These are phyloP conservation scores for Fraxinus paxiana DNA, from an alignment of 305 asterid species.

Conservation along the genomic window DNA sequence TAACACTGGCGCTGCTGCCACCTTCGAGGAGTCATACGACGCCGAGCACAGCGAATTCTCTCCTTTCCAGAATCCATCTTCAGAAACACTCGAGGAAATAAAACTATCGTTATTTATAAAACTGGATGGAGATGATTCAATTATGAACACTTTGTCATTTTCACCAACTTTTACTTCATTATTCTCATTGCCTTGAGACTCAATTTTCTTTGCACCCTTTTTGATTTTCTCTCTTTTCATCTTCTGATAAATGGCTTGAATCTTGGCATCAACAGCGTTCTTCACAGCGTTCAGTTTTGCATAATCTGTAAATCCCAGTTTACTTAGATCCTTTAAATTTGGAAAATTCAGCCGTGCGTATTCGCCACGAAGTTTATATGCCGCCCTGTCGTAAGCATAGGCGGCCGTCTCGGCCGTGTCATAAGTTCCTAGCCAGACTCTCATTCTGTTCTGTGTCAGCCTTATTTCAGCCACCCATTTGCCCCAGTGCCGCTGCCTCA, in stretches of 20 bases:
- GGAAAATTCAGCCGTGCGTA: conserved; percentile 85
- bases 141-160: neutral
- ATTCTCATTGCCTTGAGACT: neutral
- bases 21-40: conserved; percentile 32
- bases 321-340: conserved; percentile 46
- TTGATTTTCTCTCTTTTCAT: conserved; percentile 53
- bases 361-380: conserved; percentile 83
- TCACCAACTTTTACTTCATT: conserved; percentile 15
- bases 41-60: conserved; percentile 38
- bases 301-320: conserved; percentile 49
- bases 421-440: conserved; percentile 91
- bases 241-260: conserved; percentile 63
- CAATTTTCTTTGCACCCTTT: conserved; percentile 27
- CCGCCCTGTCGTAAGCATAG: conserved; percentile 85
- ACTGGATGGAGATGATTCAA: conserved; percentile 26
- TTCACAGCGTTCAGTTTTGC: conserved; percentile 40
- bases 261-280: conserved; percentile 73
- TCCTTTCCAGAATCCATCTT: conserved; percentile 49
- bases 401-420: conserved; percentile 83
- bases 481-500: conserved; percentile 95
- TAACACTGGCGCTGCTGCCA: conserved; percentile 19
- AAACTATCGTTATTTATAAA: conserved; percentile 25
- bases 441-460: conserved; percentile 71
- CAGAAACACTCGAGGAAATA: conserved; percentile 39
- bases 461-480: conserved; percentile 93